Percentiles rank a stretch among this genome's conserved stretches.
Conservation (phyloP, 1,284 basidiomycete species). For the Cryptococcus sp. region DNA sequence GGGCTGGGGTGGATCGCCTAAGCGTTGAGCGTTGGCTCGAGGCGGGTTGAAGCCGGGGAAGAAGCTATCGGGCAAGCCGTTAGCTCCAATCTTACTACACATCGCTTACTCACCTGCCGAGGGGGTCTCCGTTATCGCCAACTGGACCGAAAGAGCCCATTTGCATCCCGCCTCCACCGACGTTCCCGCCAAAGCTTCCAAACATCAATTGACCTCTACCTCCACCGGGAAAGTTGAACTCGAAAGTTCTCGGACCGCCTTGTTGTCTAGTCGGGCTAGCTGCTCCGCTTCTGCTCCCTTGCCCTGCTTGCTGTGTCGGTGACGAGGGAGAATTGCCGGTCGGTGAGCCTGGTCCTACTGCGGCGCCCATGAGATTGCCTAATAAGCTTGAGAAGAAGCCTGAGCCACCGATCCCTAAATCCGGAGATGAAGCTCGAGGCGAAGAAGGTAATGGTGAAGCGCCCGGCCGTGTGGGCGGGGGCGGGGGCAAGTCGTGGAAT, state of each 20-base stretch:
- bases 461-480: slow-evolving; percentile 35
- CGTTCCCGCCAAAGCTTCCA: slow-evolving; percentile 19
- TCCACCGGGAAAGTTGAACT: slow-evolving; percentile 36
- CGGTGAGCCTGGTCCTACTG: not conserved
- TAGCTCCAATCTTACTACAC: not conserved
- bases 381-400: slow-evolving; percentile 14
- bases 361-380: slow-evolving; percentile 12
- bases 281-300: not conserved
- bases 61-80: slow-evolving; percentile 19
- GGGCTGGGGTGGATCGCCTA: slow-evolving; percentile 1
- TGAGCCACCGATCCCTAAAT: slow-evolving; percentile 5
- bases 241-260: slow-evolving; percentile 23
- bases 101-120: slow-evolving; percentile 12
- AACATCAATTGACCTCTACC: slow-evolving; percentile 30
- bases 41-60: slow-evolving; percentile 33
- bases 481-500: slow-evolving; percentile 40
- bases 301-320: slow-evolving; percentile 5
- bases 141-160: slow-evolving; percentile 18
- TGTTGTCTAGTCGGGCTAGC: not conserved
- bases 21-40: not conserved
- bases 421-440: not conserved
- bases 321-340: not conserved
- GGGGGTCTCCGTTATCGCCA: slow-evolving; percentile 7
- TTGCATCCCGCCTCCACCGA: not conserved
- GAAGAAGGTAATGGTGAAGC: slow-evolving; percentile 3